A percentile compares a stretch with the other conserved stretches of the same genome.
These are phyloP conservation scores for Coniochaeta prunicola DNA, from an alignment of 2,329 filamentous ascomycete species.

Conservation along the genomic window DNA sequence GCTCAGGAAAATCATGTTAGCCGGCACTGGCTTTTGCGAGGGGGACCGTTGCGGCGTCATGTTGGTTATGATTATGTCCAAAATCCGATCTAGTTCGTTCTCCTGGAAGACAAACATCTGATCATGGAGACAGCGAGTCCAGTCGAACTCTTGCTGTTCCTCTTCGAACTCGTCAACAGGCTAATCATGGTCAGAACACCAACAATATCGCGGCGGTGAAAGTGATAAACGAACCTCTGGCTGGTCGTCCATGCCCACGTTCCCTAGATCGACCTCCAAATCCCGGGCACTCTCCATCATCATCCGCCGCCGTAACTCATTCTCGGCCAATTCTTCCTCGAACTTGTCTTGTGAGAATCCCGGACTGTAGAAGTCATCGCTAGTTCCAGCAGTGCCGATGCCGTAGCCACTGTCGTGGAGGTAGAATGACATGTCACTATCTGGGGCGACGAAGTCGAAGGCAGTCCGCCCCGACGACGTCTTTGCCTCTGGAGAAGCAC, in stretches of 20 bases:
- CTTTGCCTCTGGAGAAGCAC: constrained; percentile 91
- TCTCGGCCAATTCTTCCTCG: constrained; percentile 95
- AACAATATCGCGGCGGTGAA: not conserved
- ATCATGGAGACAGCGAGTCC: constrained; percentile 88
- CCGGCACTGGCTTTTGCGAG: constrained; percentile 95
- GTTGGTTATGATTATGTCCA: constrained; percentile 93
- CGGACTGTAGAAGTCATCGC: constrained; percentile 86
- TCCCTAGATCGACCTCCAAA: constrained; percentile 91
- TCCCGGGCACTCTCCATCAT: constrained; percentile 99
- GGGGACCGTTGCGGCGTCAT: constrained; percentile 96
- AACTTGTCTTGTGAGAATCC: constrained; percentile 91
- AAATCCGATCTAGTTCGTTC: constrained; percentile 79
- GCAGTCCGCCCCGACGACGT: constrained; percentile 90
- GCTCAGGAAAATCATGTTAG: constrained; percentile 93
- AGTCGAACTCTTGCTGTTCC: constrained; percentile 90
- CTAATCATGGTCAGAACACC: constrained; percentile 31
- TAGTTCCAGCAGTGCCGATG: constrained; percentile 69
- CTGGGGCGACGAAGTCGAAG: constrained; percentile 89
- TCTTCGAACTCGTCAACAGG: constrained; percentile 74
- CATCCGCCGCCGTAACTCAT: constrained; percentile 90
- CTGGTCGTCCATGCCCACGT: constrained; percentile 91
- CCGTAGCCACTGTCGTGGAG: constrained; percentile 90
- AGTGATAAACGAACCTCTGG: constrained; percentile 58
- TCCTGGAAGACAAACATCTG: constrained; percentile 99
- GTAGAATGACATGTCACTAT: constrained; percentile 95